Base-by-base conservation (phyloP, 2,329 filamentous ascomycete species). In the Coniella lustricola region DNA sequence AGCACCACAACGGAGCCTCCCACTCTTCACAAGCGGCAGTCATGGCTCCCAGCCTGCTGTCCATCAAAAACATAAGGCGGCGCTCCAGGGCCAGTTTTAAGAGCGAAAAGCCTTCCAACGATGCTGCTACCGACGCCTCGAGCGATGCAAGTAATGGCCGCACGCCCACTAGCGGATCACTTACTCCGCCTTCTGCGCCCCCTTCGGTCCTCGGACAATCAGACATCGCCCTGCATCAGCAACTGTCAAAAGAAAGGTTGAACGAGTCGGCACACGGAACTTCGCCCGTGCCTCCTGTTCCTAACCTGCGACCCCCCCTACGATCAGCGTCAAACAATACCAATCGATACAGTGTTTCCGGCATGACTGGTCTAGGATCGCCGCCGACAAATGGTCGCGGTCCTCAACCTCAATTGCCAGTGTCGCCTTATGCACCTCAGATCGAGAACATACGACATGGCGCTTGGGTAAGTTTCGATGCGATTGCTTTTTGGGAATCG, bases 361-460 rank as follows among this genome's bases (percentile, higher is more conserved):
- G 79, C 52, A 81, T 82, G 76, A 70, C 77, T 25, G 81, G 81
- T 25, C 61, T 84, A 42, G 79, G 78, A 16, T 73, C 77, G 20
- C 75, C 77, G 21, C 67, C 73, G 20, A 63, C 72, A 22, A 75
- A 72, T 57, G 76, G 77, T 52, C 78, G 76, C 60, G 58, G 57
- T 16, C 73, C 68, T 48, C 75, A 71, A 54, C 68, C 78, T 52
- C 75, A 71, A 54, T 68, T 78, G 53, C 79, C 84, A 7, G 77
- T 82, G 16, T 95, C 90, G 46, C 81, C 84, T 37, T 91, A 87
- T 67, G 86, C 89, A 25, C 90, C 91, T 20, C 81, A 81, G 57
- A 79, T 96, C 34, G 70, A 84, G 37, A 95, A 90, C 31, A 73
- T 95, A 34, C 74, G 80, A 9, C 88, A 95, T 55, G 87, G 85